These are phyloP conservation scores for Neurospora crassa DNA, from an alignment of 2,329 filamentous ascomycete species.

Conservation along the genomic window DNA sequence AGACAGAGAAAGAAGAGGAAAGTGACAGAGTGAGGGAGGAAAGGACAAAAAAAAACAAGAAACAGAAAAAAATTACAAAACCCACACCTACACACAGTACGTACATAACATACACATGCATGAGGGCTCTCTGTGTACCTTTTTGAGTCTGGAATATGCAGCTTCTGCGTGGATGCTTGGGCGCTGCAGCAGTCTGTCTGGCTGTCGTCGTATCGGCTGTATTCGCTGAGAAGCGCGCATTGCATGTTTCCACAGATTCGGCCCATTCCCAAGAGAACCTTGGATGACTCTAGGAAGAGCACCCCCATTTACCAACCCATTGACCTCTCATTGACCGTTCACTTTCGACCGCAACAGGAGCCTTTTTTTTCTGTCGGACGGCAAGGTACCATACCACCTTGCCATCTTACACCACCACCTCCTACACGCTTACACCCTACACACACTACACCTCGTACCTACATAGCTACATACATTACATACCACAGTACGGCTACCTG, in stretches of 20 bases:
- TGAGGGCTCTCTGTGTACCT: background rate
- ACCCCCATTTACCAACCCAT: background rate
- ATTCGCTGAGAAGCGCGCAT: constrained; percentile 13
- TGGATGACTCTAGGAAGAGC: background rate
- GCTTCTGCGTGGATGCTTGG: constrained; percentile 5
- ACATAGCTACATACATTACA: constrained; percentile 10
- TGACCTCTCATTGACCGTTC: background rate
- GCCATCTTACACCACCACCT: background rate
- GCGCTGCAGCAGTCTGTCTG: constrained; percentile 6
- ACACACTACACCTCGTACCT: constrained; percentile 8
- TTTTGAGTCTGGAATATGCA: background rate
- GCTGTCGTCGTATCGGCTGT: constrained; percentile 8
- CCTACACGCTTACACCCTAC: background rate
- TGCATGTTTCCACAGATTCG: constrained; percentile 5
- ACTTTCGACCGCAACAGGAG: background rate
- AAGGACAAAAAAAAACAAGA: background rate
- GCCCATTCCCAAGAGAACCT: background rate
- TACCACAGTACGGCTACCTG: constrained; percentile 13
- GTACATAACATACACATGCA: background rate
- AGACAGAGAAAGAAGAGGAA: background rate
- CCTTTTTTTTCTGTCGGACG: background rate
- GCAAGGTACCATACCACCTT: background rate
- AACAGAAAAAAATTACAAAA: background rate
- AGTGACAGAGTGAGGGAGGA: background rate
- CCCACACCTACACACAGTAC: background rate